phyloP scores from a whole-genome alignment of 345 rosid species.

The Eucalyptus marginata region DNA sequence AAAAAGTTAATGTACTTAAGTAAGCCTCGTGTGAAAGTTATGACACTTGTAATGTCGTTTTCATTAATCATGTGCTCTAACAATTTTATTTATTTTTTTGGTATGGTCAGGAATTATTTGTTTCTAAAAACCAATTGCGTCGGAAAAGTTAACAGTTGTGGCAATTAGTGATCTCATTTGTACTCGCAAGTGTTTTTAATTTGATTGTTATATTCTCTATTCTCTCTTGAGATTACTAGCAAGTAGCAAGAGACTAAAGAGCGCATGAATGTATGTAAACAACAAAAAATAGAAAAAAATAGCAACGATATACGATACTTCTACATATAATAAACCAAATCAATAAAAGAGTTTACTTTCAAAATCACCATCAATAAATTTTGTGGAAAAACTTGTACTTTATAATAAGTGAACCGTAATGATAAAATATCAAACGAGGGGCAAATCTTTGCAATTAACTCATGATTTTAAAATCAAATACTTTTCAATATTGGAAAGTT shows the following conservation, averaged over 20 bases:
- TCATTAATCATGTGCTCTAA: not conserved
- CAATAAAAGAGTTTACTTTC: not conserved
- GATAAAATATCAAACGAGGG: not conserved
- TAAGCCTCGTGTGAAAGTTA: accelerated
- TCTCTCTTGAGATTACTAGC: not conserved
- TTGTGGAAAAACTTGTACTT: not conserved
- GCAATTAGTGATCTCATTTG: not conserved
- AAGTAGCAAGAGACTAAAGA: not conserved
- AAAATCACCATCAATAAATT: not conserved
- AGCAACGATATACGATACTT: not conserved
- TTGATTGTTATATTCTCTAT: not conserved
- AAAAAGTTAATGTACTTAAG: not conserved
- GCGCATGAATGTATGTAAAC: not conserved
- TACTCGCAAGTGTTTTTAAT: not conserved
- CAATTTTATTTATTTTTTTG: not conserved
- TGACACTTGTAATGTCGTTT: no score
- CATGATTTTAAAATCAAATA: not conserved
- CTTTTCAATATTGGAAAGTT: not conserved
- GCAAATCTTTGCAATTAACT: not conserved
- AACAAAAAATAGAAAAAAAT: accelerated
- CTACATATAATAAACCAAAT: not conserved
- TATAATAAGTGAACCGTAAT: not conserved
- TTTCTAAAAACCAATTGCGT: not conserved
- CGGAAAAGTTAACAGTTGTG: not conserved
- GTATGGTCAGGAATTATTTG: not conserved